Evolutionary conservation across 345 rosid genomes (phyloP), one percentile per base, ranked within the genome.

Genomic region (Arabis alpina): DNA sequence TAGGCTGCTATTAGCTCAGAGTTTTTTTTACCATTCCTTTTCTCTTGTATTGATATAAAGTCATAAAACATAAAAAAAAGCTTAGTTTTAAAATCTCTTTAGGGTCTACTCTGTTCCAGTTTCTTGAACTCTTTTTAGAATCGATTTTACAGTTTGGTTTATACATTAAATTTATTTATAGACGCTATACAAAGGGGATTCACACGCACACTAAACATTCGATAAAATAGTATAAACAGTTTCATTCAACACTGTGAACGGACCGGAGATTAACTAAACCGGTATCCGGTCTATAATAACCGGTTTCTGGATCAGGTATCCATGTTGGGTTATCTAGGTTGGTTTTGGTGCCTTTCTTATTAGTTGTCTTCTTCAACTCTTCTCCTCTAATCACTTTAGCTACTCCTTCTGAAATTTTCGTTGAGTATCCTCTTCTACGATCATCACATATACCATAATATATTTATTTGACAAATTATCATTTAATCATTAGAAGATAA

Each of bases 391-490:
- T 43, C 52, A 43, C 65, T 43, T 8, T 27, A 42, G 23, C 45
- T 58, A 39, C 51, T 43, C 24, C 24, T 61, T 43, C 13, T 43
- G 39, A 4, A 28, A 43, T 15, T 43, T 47, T 44, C 5, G 41
- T 16, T 44, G 66, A 28, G 41, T n/a, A 44, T 45, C 66, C 54
- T 61, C 42, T 61, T 15, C 66, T 61, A 30, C 42, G 54, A 61
- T 61, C 42, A 61, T 4, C 28, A 45, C 10, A 28, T 28, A 44
- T 15, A 58, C 11, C 25, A 14, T 28, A 37, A 28, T 13, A 28
- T 3, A 13, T 7, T 30, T 28, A 30, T 14, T 44, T 4, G n/a
- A 15, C 24, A 14, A 47, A 47, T 19, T 49, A 49, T 8, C 8
- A 23, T 19, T 1, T 49, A 53, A 12, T 6, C 39, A 7, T 28